phyloP scores from a whole-genome alignment of 2,329 filamentous ascomycete genomes.

The Colletotrichum ledebouriae region DNA sequence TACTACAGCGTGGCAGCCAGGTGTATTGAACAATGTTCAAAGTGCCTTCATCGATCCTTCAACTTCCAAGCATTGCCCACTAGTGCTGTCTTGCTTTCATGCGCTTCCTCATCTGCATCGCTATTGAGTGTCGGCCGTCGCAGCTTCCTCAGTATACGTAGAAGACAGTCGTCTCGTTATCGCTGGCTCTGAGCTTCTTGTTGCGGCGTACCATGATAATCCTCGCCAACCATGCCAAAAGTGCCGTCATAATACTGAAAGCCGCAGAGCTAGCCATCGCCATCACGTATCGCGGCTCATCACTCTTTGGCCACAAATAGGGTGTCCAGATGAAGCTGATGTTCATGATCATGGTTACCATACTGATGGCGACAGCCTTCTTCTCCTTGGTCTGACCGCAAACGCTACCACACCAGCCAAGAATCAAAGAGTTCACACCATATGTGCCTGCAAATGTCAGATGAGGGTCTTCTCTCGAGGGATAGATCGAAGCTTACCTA shows the following conservation, averaged over 20 bases:
- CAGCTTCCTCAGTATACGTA: conserved; percentile 45
- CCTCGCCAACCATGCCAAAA: conserved; percentile 54
- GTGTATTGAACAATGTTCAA: too few relatives aligned
- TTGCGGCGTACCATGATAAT: conserved; percentile 54
- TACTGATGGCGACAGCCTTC: conserved; percentile 54
- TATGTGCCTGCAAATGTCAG: conserved; percentile 36
- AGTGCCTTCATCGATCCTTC: too few relatives aligned
- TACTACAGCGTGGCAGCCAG: too few relatives aligned
- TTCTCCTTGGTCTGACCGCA: conserved; percentile 59
- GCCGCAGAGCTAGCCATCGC: conserved; percentile 52
- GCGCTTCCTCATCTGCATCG: too few relatives aligned
- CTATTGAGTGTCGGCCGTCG: too few relatives aligned
- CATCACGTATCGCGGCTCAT: conserved; percentile 56
- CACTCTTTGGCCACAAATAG: conserved; percentile 56
- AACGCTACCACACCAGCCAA: conserved; percentile 54
- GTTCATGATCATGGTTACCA: conserved; percentile 48
- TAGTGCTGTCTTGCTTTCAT: too few relatives aligned
- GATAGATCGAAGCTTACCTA: conserved; percentile 50
- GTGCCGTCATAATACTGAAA: conserved; percentile 53
- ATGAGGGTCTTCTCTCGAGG: not conserved
- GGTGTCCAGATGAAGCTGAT: conserved; percentile 57
- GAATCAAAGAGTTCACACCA: conserved; percentile 55
- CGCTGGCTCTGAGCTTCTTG: conserved; percentile 47
- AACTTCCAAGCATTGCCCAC: too few relatives aligned
- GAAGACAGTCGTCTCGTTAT: conserved; percentile 46